Conservation (phyloP, 2,329 filamentous ascomycete genomes). For the Truncatella angustata region DNA sequence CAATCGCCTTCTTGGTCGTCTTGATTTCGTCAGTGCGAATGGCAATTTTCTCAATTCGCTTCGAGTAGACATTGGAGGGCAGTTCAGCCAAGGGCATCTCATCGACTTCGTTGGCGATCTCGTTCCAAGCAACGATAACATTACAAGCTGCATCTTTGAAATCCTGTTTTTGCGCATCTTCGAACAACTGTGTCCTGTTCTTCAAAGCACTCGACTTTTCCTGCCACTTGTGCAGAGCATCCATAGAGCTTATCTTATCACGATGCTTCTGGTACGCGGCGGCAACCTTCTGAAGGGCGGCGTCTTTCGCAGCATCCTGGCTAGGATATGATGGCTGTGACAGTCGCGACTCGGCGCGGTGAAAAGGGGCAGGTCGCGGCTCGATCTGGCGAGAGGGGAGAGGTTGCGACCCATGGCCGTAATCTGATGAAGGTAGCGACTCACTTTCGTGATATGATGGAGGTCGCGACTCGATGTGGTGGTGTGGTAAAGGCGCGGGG, state of each 20-base stretch:
- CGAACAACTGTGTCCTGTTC: conserved; percentile 20
- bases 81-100: conserved; percentile 17
- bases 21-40: conserved; percentile 25
- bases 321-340: no score
- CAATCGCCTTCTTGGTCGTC: conserved; percentile 20
- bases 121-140: conserved; percentile 25
- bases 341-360: no score
- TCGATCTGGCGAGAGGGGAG: no score
- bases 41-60: conserved; percentile 27
- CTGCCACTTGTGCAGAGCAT: conserved; percentile 26
- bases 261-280: conserved; percentile 21
- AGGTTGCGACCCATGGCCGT: no score
- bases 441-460: no score
- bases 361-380: no score
- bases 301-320: not conserved
- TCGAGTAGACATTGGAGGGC: conserved; percentile 27
- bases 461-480: no score
- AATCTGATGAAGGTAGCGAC: no score
- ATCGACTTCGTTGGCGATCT: conserved; percentile 19
- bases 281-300: conserved; percentile 19
- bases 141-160: conserved; percentile 19
- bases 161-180: conserved; percentile 22
- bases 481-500: no score
- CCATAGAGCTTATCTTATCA: conserved; percentile 21
- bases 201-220: conserved; percentile 20